Evolutionary conservation across 805 yeast species (phyloP).

Genomic region (Starmerella bacillaris): DNA sequence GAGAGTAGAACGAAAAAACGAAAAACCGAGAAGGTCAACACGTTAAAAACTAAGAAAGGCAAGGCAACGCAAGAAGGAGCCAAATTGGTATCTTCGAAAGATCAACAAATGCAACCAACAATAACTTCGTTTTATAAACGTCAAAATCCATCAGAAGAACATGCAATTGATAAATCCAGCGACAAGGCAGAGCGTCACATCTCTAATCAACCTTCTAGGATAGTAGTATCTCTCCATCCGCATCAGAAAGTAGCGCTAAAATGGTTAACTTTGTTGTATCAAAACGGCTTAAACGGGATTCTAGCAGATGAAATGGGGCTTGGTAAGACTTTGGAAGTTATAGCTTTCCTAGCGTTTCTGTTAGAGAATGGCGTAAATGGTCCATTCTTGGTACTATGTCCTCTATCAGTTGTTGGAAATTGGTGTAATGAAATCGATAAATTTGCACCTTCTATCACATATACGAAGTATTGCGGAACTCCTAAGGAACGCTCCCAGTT

Average conservation of each 20-base stretch:
- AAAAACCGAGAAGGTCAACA: background rate
- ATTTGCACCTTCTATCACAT: conserved; percentile 57
- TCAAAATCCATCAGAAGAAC: no score
- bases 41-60: background rate
- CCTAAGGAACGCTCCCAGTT: conserved; percentile 37
- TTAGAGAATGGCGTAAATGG: conserved; percentile 62
- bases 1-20: background rate
- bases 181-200: conserved; percentile 15
- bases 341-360: conserved; percentile 56
- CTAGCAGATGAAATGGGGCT: conserved; percentile 96
- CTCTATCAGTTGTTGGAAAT: conserved; percentile 74
- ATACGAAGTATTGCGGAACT: conserved; percentile 41
- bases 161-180: conserved; percentile 6
- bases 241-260: conserved; percentile 82
- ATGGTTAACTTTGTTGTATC: conserved; percentile 76
- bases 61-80: conserved; percentile 1
- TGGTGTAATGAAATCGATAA: conserved; percentile 59
- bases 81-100: no score
- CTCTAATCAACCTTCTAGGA: conserved; percentile 32
- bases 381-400: conserved; percentile 87
- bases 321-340: conserved; percentile 84
- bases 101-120: background rate
- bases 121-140: conserved; percentile 4
- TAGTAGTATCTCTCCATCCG: conserved; percentile 47
- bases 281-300: conserved; percentile 87